Evolutionary conservation across 352 stramenopile genomes (phyloP), one percentile per base, ranked within the genome.

Genomic region (Globisporangium rhizosaccharum): DNA sequence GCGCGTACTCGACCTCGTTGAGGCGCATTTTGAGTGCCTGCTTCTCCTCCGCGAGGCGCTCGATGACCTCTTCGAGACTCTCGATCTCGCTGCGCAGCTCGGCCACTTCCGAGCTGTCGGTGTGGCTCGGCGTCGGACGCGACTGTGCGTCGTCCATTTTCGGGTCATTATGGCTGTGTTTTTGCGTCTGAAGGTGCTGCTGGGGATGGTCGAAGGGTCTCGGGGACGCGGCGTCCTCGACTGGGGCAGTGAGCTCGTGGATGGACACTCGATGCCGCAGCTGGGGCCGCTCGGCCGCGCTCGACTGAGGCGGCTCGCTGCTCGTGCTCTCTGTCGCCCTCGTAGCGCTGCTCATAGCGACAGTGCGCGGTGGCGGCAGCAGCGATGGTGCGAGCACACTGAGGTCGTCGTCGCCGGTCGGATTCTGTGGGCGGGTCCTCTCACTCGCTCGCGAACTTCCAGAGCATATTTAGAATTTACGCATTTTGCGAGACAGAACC

Each of bases 21-120:
- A 85, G 67, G 37, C 72, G 72, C 62, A 70, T 69, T 50, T 71
- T 69, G 30, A 85, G 68, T 18, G 75, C 75, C n/a, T 76, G 63
- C 51, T 82, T 82, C 45, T 85, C 75, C 2, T 62, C 37, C 25
- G 76, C 72, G 33, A 85, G 67, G 54, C 62, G 66, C 51, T 75
- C 61, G 46, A 85, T 54, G 8, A 76, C 62, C 23, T 56, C 52
- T 57, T 82, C 75, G 25, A 85, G 71, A 15, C 61, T 61, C 50
- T 82, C 58, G 15, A 82, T 67, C 44, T 85, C 72, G 28, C 82
- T 53, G 11, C 68, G 57, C 1, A 82, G 68, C 33, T 76, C 70
- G 8, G 23, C 42, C 17, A 54, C 50, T 26, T 49, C 44, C 44
- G 51, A 56, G 33, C 20, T 20, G 30, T 61, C n/a, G 44, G 6